Conservation (phyloP, 768 basidiomycete species). For the Pholiota conissans region DNA sequence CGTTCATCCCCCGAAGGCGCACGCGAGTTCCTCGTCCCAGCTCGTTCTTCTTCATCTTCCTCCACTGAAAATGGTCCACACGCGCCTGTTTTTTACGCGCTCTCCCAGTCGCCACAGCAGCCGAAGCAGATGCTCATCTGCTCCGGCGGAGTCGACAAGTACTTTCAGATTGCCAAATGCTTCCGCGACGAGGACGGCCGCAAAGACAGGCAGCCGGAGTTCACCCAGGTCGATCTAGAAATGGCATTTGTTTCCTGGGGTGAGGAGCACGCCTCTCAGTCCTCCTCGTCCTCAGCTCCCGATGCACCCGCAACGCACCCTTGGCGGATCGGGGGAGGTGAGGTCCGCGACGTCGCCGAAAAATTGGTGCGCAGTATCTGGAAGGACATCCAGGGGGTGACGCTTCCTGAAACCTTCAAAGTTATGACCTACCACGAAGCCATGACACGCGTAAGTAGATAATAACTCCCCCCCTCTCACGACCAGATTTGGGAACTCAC, state of each 20-base stretch:
- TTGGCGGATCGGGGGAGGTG: slow-evolving; percentile 86
- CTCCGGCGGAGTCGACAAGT: slow-evolving; percentile 86
- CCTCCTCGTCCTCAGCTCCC: slow-evolving; percentile 11
- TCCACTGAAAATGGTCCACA: slow-evolving; percentile 15
- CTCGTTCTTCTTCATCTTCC: slow-evolving; percentile 48
- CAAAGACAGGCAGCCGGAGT: slow-evolving; percentile 95
- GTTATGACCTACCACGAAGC: slow-evolving; percentile 91
- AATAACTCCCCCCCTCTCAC: neutral
- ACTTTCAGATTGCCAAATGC: slow-evolving; percentile 92
- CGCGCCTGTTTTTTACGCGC: slow-evolving; percentile 72
- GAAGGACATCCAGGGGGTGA: slow-evolving; percentile 63
- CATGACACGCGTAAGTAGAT: slow-evolving; percentile 73
- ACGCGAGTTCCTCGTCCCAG: slow-evolving; percentile 89
- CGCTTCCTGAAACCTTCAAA: slow-evolving; percentile 61
- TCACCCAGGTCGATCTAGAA: slow-evolving; percentile 95
- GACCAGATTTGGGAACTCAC: neutral
- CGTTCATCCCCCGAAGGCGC: slow-evolving; percentile 95
- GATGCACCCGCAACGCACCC: slow-evolving; percentile 19
- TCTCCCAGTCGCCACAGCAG: slow-evolving; percentile 95
- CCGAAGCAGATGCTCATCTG: slow-evolving; percentile 92
- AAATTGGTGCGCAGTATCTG: slow-evolving; percentile 73
- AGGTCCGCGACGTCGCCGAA: slow-evolving; percentile 83
- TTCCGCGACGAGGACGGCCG: slow-evolving; percentile 96
- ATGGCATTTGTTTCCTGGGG: slow-evolving; percentile 95
- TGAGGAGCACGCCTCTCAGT: slow-evolving; percentile 12